These are phyloP conservation scores for Oehlia diaphana DNA, from an alignment of 192 early-diverging fungal species.

Conservation along the genomic window DNA sequence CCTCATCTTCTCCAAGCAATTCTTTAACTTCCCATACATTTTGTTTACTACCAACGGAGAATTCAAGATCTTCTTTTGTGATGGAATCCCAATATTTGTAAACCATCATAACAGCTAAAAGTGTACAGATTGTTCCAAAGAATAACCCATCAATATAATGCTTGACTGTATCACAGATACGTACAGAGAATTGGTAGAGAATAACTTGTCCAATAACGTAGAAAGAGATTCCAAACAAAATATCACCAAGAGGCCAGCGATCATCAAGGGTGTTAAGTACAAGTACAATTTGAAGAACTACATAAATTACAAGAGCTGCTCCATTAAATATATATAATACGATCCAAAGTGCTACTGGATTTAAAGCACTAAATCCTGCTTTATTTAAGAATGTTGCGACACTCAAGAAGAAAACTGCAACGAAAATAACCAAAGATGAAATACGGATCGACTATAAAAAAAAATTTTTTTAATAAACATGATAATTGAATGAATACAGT, in stretches of 20 bases:
- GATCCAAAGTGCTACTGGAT: constrained; percentile 68
- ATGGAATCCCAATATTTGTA: constrained; percentile 96
- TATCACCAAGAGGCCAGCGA: constrained; percentile 84
- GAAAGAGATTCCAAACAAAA: constrained; percentile 77
- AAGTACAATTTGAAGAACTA: constrained; percentile 79
- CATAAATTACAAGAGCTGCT: constrained; percentile 72
- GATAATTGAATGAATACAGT: too few relatives aligned
- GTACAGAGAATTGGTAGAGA: constrained; percentile 65
- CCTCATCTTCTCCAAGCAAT: constrained; percentile 55
- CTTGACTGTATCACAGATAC: constrained; percentile 75
- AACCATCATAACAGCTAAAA: constrained; percentile 91
- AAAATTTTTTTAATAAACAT: background rate
- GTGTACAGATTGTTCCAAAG: constrained; percentile 77
- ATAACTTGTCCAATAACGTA: constrained; percentile 74
- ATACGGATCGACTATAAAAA: constrained; percentile 70
- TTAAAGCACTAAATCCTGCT: constrained; percentile 49
- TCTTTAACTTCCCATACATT: constrained; percentile 87
- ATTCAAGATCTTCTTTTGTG: constrained; percentile 91
- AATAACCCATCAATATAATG: constrained; percentile 93
- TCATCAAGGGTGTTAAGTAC: constrained; percentile 85
- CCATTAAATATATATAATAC: constrained; percentile 75
- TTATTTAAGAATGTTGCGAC: constrained; percentile 68
- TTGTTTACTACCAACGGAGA: constrained; percentile 79
- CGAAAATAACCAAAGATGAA: constrained; percentile 68
- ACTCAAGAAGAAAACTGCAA: constrained; percentile 61